Conservation (phyloP, 495 filamentous ascomycete species). For the Talaromyces stipitatus region DNA sequence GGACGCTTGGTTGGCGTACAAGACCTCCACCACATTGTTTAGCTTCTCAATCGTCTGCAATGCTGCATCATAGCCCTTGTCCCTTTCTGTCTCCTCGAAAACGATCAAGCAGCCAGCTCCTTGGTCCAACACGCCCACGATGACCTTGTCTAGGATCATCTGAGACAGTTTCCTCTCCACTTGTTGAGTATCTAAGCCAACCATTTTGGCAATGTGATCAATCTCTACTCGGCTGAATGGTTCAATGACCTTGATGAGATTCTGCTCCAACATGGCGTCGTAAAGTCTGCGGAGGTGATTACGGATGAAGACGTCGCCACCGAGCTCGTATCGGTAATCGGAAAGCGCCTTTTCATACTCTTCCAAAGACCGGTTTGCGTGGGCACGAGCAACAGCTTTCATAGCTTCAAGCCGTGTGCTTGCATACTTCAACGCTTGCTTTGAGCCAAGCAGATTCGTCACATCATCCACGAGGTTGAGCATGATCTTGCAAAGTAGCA, state of each 20-base stretch:
- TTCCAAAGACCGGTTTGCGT: constrained; percentile 87
- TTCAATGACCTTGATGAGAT: constrained; percentile 98
- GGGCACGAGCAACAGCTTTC: constrained; percentile 94
- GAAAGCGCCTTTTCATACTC: constrained; percentile 92
- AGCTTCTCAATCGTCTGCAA: constrained; percentile 94
- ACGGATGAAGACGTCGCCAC: constrained; percentile 87
- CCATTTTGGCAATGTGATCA: constrained; percentile 92
- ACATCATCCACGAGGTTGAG: constrained; percentile 94
- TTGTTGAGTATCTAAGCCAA: constrained; percentile 90
- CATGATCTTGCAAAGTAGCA: constrained; percentile 99
- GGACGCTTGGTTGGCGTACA: constrained; percentile 96
- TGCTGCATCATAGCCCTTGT: constrained; percentile 90
- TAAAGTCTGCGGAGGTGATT: constrained; percentile 91
- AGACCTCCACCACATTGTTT: constrained; percentile 92
- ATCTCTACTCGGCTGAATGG: constrained; percentile 96
- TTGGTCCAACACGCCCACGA: constrained; percentile 94
- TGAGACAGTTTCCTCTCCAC: constrained; percentile 96
- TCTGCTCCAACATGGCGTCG: constrained; percentile 98
- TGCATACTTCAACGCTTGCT: constrained; percentile 93
- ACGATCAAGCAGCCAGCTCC: constrained; percentile 96
- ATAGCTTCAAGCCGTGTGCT: constrained; percentile 93
- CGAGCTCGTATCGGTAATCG: constrained; percentile 83
- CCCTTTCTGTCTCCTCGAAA: constrained; percentile 87
- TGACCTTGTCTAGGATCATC: constrained; percentile 99
- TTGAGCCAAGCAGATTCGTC: constrained; percentile 81